Percentiles rank a stretch among this genome's conserved stretches.
phyloP scores from a whole-genome alignment of 2,329 filamentous ascomycete genomes.

The Epichloe hybrida region DNA sequence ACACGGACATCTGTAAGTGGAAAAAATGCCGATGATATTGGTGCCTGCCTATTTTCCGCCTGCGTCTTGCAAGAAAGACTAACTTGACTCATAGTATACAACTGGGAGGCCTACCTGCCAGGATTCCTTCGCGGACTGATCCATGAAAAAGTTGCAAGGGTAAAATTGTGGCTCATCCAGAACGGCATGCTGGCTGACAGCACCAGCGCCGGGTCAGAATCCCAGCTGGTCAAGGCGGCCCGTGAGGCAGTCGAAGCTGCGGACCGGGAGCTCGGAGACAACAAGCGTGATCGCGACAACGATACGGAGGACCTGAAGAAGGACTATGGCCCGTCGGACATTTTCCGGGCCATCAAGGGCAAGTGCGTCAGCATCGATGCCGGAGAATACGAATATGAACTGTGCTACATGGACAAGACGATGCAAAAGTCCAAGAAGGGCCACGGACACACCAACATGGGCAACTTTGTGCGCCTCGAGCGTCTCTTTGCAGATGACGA shows the following conservation, averaged over 20 bases:
- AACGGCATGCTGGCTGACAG: slow-evolving; percentile 71
- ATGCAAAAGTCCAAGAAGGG: slow-evolving; percentile 90
- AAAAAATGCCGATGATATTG: background rate
- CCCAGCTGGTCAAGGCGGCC: slow-evolving; percentile 59
- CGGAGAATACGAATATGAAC: slow-evolving; percentile 92
- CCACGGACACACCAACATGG: slow-evolving; percentile 72
- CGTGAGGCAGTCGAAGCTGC: slow-evolving; percentile 57
- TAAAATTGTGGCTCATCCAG: slow-evolving; percentile 65
- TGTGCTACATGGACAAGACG: slow-evolving; percentile 78
- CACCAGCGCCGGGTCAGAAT: slow-evolving; percentile 45
- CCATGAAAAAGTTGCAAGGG: slow-evolving; percentile 52
- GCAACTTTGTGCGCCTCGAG: slow-evolving; percentile 67
- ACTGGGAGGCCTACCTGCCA: slow-evolving; percentile 79
- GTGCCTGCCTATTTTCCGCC: background rate
- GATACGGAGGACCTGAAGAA: slow-evolving; percentile 61
- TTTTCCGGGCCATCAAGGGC: slow-evolving; percentile 82
- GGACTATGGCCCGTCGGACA: slow-evolving; percentile 71
- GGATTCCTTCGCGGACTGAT: slow-evolving; percentile 56
- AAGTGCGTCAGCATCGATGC: slow-evolving; percentile 64
- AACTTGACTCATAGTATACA: slow-evolving; percentile 53
- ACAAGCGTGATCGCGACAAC: slow-evolving; percentile 46
- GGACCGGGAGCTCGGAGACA: slow-evolving; percentile 49
- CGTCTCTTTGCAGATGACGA: slow-evolving; percentile 59
- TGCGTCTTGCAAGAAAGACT: background rate
- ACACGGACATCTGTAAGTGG: slow-evolving; percentile 65